Base-by-base conservation (phyloP, 2,329 filamentous ascomycete genomes). In the Cladosporium sp. region DNA sequence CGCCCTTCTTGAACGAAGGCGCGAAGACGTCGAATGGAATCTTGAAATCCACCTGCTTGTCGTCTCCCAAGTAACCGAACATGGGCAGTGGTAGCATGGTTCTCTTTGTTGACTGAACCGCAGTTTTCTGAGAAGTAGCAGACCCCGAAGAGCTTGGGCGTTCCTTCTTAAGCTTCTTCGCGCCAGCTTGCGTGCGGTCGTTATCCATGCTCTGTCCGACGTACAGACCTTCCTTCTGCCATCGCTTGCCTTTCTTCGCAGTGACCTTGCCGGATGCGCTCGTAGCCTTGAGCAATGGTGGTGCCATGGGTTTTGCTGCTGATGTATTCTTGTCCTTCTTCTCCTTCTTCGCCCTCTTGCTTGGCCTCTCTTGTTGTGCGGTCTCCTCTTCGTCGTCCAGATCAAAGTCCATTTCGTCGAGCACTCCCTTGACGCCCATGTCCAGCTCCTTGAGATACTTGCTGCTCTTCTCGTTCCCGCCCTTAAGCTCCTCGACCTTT, bases 1-100 rank as follows among this genome's bases (percentile, higher is more conserved):
- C 91, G 59, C 91, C 92, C 55, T 74, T 74, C 46, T 69, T 72
- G 3, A 92, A 90, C 23, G 96, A 85, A 2, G 94, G 94, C 63
- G 92, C 91, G 82, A 94, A 98, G 57, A 97, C 84, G 75, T 97
- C 91, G 74, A 88, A 97, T 0, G 95, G 95, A 33, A 99, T 82
- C 78, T 92, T 92, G 79, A 96, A 98, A 76, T 96, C 89, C 29
- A 77, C 76, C 29, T 79, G 90, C 67, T 86, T 72, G n/a, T 82
- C 57, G 63, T 93, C 85, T 44, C n/a, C 23, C 66, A 97, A 78
- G 63, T 77, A 77, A 21, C 65, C 65, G 58, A 76, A 78, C 75
- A 78, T 78, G 11, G 76, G 76, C 40, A 77, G 65, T 16, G 73
- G 66, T 62, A 77, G 69, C 64, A 74, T 67, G 11, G 68, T 64